These are phyloP conservation scores for Podila verticillata DNA, from an alignment of 192 early-diverging fungal species.

Conservation along the genomic window DNA sequence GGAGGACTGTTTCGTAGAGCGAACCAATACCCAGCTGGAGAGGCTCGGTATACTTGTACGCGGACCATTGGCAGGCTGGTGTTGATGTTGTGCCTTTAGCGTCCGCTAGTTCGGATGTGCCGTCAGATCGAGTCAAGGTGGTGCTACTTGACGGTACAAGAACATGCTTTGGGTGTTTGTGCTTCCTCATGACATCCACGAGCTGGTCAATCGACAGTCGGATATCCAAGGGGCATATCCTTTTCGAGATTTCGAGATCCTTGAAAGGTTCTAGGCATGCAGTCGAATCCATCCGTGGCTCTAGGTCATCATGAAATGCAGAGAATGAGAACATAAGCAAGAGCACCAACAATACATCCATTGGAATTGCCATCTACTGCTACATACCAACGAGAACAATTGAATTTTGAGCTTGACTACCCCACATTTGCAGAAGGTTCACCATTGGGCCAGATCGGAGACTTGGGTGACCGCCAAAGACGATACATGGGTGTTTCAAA, in stretches of 20 bases:
- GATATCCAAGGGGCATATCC: slow-evolving; percentile 43
- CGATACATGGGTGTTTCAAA: slow-evolving; percentile 68
- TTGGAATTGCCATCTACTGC: background rate
- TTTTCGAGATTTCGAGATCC: slow-evolving; percentile 41
- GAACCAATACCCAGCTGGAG: slow-evolving; percentile 42
- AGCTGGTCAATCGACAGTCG: slow-evolving; percentile 47
- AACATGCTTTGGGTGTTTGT: slow-evolving; percentile 42
- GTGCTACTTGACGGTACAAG: slow-evolving; percentile 31
- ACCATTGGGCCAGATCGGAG: slow-evolving; percentile 56
- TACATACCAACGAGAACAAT: slow-evolving; percentile 60
- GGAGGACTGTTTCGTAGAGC: slow-evolving; percentile 40
- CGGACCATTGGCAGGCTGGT: slow-evolving; percentile 24
- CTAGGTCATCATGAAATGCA: slow-evolving; percentile 5
- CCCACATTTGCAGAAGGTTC: slow-evolving; percentile 58
- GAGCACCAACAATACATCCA: background rate
- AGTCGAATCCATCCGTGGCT: slow-evolving; percentile 46
- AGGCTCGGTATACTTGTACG: slow-evolving; percentile 32
- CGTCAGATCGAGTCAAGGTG: slow-evolving; percentile 8
- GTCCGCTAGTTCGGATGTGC: slow-evolving; percentile 19
- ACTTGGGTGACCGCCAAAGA: slow-evolving; percentile 64
- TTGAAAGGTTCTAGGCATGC: slow-evolving; percentile 47
- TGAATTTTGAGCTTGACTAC: slow-evolving; percentile 52
- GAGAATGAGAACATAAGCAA: background rate
- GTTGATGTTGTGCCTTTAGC: slow-evolving; percentile 28
- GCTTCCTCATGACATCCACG: slow-evolving; percentile 35